Base-by-base conservation (phyloP, 1,139 yeast species). In the Debaryomyces udenii region DNA sequence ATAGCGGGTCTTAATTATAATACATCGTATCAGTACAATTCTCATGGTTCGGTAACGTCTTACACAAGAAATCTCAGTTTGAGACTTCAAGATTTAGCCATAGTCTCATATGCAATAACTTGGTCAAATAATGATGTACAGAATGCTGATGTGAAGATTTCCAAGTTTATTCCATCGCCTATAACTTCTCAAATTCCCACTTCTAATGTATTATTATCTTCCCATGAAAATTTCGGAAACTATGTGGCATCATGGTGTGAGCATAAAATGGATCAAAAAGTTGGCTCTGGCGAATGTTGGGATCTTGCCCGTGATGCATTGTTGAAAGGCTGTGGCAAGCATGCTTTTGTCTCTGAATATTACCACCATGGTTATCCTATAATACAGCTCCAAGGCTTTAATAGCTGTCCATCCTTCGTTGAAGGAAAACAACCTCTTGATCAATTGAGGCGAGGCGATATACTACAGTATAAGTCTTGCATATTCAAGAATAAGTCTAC, bases 251-350 rank as follows among this genome's bases (percentile, higher is more conserved):
- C 72, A 16, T 84, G 88, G 87, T 70, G 80, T 50, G 85, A 82
- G 51, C 73, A 73, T 30, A 70, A 71, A 33, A 53, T 64, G 35
- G 86, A 85, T 1, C 67, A 69, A 35, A 70, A 69, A 41, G 86
- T 85, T 6, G 88, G 87, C 2, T 62, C 77, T 39, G 93, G 93
- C 7, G 91, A 85, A 55, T 85, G 93, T 61, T 85, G 91, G 91
- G 86, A 86, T 31, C 68, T 85, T 44, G 91, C 89, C 1, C 74
- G 74, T 39, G 80, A 80, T 40, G 88, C 89, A 0, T 64, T 84
- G 29, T 63, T 66, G 37, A 73, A 76, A 43, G 81, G 83, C 0
- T 79, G 86, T 49, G 83, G 83, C 0, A 80, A 77, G 16, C 77
- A 75, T 51, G 89, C 89, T 0, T 73, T 83, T 63, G 73, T 76